Evolutionary conservation across 345 rosid genomes (phyloP), one percentile per base, ranked within the genome.

Genomic region (Carallia pectinifolia): DNA sequence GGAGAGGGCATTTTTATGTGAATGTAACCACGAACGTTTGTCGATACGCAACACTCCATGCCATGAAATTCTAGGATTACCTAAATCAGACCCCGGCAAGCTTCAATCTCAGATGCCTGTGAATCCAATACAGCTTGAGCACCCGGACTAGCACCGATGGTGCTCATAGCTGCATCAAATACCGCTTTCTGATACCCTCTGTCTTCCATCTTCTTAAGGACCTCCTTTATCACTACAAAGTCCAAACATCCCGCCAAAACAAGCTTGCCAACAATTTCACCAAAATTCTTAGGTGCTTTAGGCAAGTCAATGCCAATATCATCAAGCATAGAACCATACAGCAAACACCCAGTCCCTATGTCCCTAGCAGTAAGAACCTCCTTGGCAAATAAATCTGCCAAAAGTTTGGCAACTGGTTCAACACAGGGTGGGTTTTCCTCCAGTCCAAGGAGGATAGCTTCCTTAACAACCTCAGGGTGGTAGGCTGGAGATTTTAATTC

Each of bases 271-370:
- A 92, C 61, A 40, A 95, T 82, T 75, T 87, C 89, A 37, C 97
- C 97, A 73, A 90, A 95, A 76, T 83, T 81, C 69, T 72, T 72
- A 4, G 93, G 97, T 1, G 97, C 99, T 68, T 78, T 91, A 0
- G 97, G 99, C 31, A 87, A 75, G 74, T 94, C 98, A 31, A 94
- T 90, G 16, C 84, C 97, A n/a, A 91, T 66, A 64, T 94, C 97
- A 77, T 94, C 97, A 65, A 94, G 66, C 88, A 78, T 74, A 1
- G 89, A 81, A 23, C 87, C 92, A 40, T 86, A 94, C 6, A 84
- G 84, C 77, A 90, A 27, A 74, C 93, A 90, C 31, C 97, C 98
- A 4, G 81, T 80, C 63, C 74, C 83, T 5, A 91, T 17, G 75
- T 89, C 96, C 56, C 73, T 66, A 52, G 71, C 40, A 7, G 88